Percentiles rank a stretch among this genome's conserved stretches.
Evolutionary conservation across 2,329 filamentous ascomycete species (phyloP).

Genomic region (Stagonosporopsis rhizophila): DNA sequence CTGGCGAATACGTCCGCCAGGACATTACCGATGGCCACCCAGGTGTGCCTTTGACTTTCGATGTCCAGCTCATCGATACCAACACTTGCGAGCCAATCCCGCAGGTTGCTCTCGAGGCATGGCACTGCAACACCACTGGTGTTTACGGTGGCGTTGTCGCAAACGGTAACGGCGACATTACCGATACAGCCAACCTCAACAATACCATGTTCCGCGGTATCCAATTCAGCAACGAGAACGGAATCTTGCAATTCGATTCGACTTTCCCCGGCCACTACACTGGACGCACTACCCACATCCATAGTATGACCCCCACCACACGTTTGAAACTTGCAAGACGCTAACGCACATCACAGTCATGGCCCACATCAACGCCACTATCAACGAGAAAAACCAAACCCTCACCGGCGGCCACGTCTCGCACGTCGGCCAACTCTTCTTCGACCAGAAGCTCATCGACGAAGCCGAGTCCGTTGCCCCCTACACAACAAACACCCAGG

Average conservation of each 20-base stretch:
- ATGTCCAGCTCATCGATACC: conserved; percentile 60
- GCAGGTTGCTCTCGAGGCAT: conserved; percentile 58
- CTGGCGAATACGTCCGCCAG: conserved; percentile 57
- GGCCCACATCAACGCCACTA: conserved; percentile 41
- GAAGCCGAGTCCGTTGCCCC: conserved; percentile 56
- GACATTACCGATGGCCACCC: conserved; percentile 56
- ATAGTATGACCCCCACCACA: conserved; percentile 14
- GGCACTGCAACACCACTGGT: conserved; percentile 48
- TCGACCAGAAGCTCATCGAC: conserved; percentile 64
- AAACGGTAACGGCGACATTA: conserved; percentile 48
- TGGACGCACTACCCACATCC: conserved; percentile 31
- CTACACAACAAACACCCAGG: conserved; percentile 49
- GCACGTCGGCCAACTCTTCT: conserved; percentile 70
- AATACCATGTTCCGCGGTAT: conserved; percentile 56
- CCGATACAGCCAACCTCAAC: conserved; percentile 30
- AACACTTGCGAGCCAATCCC: conserved; percentile 58
- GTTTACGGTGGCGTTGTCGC: conserved; percentile 55
- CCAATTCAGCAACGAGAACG: conserved; percentile 54
- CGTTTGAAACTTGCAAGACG: neutral
- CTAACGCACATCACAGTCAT: conserved; percentile 33
- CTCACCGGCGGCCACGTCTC: conserved; percentile 57
- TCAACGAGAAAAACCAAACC: conserved; percentile 54
- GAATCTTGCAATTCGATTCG: conserved; percentile 56
- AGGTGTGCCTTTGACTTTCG: conserved; percentile 57
- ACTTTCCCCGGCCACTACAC: conserved; percentile 52